phyloP scores from a whole-genome alignment of 495 filamentous ascomycete species.

The Penicillium robsamsonii region DNA sequence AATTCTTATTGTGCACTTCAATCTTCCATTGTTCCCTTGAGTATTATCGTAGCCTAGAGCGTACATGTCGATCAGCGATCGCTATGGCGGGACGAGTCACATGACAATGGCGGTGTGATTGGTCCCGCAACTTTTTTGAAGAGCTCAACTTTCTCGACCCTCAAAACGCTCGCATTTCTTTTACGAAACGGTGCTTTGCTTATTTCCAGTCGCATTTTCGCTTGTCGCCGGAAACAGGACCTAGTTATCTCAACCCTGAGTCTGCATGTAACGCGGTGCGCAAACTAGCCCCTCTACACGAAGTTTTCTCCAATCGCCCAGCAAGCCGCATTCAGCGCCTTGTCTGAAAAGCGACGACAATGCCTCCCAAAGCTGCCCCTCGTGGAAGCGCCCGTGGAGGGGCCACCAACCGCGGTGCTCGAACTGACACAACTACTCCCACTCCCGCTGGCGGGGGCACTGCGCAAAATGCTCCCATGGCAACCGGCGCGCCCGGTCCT shows the following conservation, averaged over 20 bases:
- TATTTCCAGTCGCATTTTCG: not conserved
- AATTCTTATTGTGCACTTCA: not conserved
- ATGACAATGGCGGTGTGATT: conserved; percentile 19
- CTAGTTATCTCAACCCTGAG: not conserved
- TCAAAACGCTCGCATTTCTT: conserved; percentile 7
- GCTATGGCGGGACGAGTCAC: conserved; percentile 5
- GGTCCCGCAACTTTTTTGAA: conserved; percentile 33
- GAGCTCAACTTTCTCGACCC: conserved; percentile 24
- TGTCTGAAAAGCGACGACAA: conserved; percentile 24
- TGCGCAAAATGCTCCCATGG: conserved; percentile 16
- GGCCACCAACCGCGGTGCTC: conserved; percentile 6
- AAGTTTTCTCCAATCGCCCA: conserved; percentile 11
- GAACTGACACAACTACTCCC: conserved; percentile 15
- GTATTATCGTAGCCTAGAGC: too few relatives aligned
- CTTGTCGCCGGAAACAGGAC: not conserved
- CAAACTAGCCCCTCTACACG: not conserved
- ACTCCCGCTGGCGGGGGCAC: conserved; percentile 15
- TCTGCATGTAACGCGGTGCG: conserved; percentile 10
- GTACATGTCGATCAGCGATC: not conserved
- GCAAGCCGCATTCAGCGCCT: conserved; percentile 22
- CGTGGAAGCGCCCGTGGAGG: conserved; percentile 33
- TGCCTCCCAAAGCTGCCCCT: conserved; percentile 46
- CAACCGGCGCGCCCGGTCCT: conserved; percentile 12
- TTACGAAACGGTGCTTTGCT: not conserved
- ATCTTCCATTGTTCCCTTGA: not conserved